phyloP scores from a whole-genome alignment of 2,329 filamentous ascomycete genomes.

The Bipolaris zeicola region DNA sequence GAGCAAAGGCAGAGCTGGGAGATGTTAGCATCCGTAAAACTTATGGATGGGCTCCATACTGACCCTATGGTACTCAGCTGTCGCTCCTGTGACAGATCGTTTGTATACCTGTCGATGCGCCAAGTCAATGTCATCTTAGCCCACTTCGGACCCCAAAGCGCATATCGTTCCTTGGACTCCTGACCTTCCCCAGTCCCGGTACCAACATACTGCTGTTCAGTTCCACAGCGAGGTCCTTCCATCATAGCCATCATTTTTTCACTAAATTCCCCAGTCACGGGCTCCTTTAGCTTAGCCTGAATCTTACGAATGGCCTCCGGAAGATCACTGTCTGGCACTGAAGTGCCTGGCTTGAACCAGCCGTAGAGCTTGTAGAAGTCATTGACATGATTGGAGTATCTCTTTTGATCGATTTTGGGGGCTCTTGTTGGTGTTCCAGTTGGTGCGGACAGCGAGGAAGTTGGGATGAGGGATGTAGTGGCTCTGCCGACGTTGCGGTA shows the following conservation, averaged over 20 bases:
- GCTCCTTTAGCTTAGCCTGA: slow-evolving; percentile 31
- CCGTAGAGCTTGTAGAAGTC: slow-evolving; percentile 40
- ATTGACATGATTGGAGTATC: slow-evolving; percentile 34
- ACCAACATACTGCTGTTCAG: slow-evolving; percentile 29
- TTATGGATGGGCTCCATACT: slow-evolving; percentile 1
- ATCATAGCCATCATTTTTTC: slow-evolving; percentile 33
- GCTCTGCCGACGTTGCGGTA: slow-evolving; percentile 9
- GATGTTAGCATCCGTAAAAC: neutral
- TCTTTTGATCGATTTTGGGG: slow-evolving; percentile 17
- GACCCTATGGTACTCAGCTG: slow-evolving; percentile 33
- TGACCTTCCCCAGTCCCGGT: slow-evolving; percentile 21
- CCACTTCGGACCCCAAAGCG: slow-evolving; percentile 40
- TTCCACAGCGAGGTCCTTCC: slow-evolving; percentile 34
- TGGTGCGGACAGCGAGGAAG: slow-evolving; percentile 16
- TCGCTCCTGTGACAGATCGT: slow-evolving; percentile 23
- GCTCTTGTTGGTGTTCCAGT: slow-evolving; percentile 6
- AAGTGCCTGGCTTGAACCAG: slow-evolving; percentile 29
- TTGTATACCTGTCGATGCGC: slow-evolving; percentile 34
- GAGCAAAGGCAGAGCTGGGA: slow-evolving; percentile 30
- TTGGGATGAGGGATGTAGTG: slow-evolving; percentile 31
- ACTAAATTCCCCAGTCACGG: slow-evolving; percentile 34
- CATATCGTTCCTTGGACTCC: slow-evolving; percentile 27
- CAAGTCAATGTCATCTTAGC: slow-evolving; percentile 34
- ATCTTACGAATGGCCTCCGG: slow-evolving; percentile 36
- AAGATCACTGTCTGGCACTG: slow-evolving; percentile 30